Evolutionary conservation across 805 yeast genomes (phyloP).

Genomic region (Candida montana): DNA sequence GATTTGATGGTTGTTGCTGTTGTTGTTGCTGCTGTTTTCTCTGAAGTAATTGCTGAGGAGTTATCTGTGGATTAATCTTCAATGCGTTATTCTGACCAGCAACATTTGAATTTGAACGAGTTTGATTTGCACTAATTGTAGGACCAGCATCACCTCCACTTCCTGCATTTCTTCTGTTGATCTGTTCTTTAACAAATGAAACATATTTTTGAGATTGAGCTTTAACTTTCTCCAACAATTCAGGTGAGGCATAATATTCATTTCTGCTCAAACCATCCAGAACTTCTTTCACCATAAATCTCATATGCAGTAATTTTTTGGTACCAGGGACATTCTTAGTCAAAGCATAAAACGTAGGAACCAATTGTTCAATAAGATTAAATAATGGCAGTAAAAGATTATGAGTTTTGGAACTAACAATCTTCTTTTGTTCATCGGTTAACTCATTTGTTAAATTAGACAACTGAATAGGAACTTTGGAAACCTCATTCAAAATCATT

Average conservation of each 20-base stretch:
- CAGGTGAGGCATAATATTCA: conserved; percentile 65
- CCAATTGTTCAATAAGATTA: conserved; percentile 65
- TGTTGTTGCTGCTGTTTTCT: conserved; percentile 27
- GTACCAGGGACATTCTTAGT: conserved; percentile 75
- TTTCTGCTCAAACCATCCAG: conserved; percentile 63
- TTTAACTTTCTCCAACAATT: conserved; percentile 62
- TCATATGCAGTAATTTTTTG: conserved; percentile 68
- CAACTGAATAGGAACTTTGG: conserved; percentile 58
- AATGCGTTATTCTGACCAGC: neutral
- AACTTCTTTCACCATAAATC: conserved; percentile 72
- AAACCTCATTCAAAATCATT: conserved; percentile 62
- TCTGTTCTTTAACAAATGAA: conserved; percentile 65
- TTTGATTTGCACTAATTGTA: neutral
- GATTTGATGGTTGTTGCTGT: conserved; percentile 26
- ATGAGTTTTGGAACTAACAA: conserved; percentile 49
- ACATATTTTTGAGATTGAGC: conserved; percentile 70
- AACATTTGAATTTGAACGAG: neutral
- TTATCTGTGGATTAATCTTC: conserved; percentile 18
- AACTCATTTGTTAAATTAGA: conserved; percentile 60
- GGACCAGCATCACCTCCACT: conserved; percentile 22
- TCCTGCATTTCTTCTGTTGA: conserved; percentile 28
- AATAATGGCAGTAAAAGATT: conserved; percentile 47
- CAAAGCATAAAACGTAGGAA: conserved; percentile 71
- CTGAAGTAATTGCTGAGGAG: conserved; percentile 24
- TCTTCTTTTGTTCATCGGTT: conserved; percentile 57